Evolutionary conservation across 73 alveolate genomes (phyloP).

Genomic region (Paramecium tetraurelia): DNA sequence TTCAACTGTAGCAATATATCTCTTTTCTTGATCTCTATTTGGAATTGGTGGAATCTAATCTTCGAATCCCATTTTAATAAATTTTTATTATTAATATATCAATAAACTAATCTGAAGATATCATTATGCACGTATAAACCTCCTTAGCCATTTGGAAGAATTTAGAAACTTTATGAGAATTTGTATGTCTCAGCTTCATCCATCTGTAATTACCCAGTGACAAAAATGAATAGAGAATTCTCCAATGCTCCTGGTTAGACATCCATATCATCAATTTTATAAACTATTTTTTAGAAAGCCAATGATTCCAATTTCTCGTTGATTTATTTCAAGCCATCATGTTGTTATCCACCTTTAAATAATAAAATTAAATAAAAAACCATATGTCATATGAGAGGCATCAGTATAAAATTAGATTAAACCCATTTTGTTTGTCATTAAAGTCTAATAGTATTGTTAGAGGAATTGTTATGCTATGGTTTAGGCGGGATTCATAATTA

Average conservation of each 20-base stretch:
- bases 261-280: slow-evolving; percentile 31
- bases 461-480: not conserved
- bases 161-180: slow-evolving; percentile 22
- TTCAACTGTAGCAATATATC: not conserved
- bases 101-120: slow-evolving; percentile 50
- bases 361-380: not conserved
- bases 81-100: slow-evolving; percentile 10
- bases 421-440: slow-evolving; percentile 14
- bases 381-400: slow-evolving; percentile 38
- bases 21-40: slow-evolving; percentile 10
- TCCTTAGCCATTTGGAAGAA: slow-evolving; percentile 50
- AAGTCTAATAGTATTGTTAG: not conserved
- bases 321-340: slow-evolving; percentile 8
- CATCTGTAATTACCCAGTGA: slow-evolving; percentile 22
- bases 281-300: slow-evolving; percentile 1
- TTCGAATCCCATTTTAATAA: slow-evolving; percentile 43
- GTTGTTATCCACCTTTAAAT: slow-evolving; percentile 9
- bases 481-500: slow-evolving; percentile 32
- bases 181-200: slow-evolving; percentile 46
- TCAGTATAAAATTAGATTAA: slow-evolving; percentile 40
- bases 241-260: not conserved
- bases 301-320: slow-evolving; percentile 36
- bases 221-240: slow-evolving; percentile 30
- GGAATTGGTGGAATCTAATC: slow-evolving; percentile 37
- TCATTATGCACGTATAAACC: slow-evolving; percentile 49